Evolutionary conservation across 2,329 filamentous ascomycete genomes (phyloP), one percentile per base, ranked within the genome.

Genomic region (Fusarium falciforme): DNA sequence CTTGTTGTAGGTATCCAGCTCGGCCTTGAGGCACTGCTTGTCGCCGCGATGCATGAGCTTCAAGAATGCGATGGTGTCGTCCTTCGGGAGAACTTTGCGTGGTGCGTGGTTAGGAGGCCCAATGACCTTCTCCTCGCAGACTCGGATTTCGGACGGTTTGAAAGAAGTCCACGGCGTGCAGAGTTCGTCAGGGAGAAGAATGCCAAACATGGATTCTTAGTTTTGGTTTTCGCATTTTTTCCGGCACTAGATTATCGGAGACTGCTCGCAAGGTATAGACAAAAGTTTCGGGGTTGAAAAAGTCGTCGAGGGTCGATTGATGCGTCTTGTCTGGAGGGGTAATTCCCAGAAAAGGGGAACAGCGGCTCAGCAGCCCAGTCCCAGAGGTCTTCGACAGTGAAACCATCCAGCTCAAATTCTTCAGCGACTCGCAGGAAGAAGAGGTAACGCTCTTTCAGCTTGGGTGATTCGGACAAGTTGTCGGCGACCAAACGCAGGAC

Each of bases 301-400:
- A 73, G 31, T 61, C 66, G 22, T 71, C 27, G 5, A 75, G 61
- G 12, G 64, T 66, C 5, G 55, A 22, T 10, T 49, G 42, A 6
- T 9, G 10, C 22, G 52, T 25, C 36, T 61, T 52, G 40, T 49
- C 52, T 14, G 2, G 52, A 29, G 20, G 10, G 38, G 27, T 10
- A 64, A n/a, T 20, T 49, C 29, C 22, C 38, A 4, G 11, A 59
- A 59, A 2, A 64, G 2, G 16, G 38, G 16, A 64, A 17, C 2
- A 75, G 16, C 25, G 75, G 77, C 58, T 70, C 68, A 4, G 55
- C 44, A 17, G 72, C 59, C 75, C 75, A 78, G 25, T 75, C 71
- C 47, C 72, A 77, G 31, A 78, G 76, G 64, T 78, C 76, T 11
- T 79, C 74, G 20, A 75, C 70, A 20, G 71, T 73, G 40, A 68